Evolutionary conservation across 75 land plant genomes (phyloP).

Genomic region (Pinus taeda): DNA sequence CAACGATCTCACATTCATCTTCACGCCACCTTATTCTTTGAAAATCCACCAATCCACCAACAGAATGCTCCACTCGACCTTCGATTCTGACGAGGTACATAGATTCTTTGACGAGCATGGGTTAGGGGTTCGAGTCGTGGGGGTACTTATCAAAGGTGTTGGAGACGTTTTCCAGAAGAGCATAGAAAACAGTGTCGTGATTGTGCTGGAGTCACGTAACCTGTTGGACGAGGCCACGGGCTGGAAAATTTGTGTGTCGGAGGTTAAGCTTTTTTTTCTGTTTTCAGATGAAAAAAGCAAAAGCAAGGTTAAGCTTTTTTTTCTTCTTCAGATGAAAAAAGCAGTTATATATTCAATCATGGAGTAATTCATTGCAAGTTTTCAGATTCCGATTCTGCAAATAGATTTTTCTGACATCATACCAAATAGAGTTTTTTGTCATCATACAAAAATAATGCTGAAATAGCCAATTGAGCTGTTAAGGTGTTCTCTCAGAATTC

Average conservation of each 20-base stretch:
- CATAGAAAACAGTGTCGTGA: constrained; percentile 64
- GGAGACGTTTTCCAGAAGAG: constrained; percentile 50
- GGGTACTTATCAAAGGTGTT: constrained; percentile 75
- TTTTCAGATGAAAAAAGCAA: too few relatives aligned
- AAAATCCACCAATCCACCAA: constrained; percentile 21
- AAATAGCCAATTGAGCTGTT: too few relatives aligned
- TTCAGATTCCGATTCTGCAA: too few relatives aligned
- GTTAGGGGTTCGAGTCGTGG: constrained; percentile 81
- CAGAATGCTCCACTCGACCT: constrained; percentile 14
- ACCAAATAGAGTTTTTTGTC: too few relatives aligned
- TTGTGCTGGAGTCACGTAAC: constrained; percentile 30
- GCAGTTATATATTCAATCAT: too few relatives aligned
- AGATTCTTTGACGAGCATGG: constrained; percentile 69
- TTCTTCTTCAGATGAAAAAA: too few relatives aligned
- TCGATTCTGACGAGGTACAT: constrained; percentile 30
- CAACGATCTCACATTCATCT: constrained; percentile 64
- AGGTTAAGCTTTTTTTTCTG: constrained; percentile 45
- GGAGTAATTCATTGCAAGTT: too few relatives aligned
- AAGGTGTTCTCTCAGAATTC: too few relatives aligned
- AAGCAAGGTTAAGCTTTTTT: constrained; percentile 45
- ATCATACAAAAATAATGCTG: too few relatives aligned
- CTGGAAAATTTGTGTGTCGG: constrained; percentile 32
- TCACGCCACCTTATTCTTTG: constrained; percentile 86
- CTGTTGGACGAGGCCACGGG: constrained; percentile 28
- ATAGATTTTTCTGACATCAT: too few relatives aligned